A percentile compares a stretch with the other conserved stretches of the same genome.
phyloP scores from a whole-genome alignment of 352 stramenopile species.

The Phytophthora sp. region DNA sequence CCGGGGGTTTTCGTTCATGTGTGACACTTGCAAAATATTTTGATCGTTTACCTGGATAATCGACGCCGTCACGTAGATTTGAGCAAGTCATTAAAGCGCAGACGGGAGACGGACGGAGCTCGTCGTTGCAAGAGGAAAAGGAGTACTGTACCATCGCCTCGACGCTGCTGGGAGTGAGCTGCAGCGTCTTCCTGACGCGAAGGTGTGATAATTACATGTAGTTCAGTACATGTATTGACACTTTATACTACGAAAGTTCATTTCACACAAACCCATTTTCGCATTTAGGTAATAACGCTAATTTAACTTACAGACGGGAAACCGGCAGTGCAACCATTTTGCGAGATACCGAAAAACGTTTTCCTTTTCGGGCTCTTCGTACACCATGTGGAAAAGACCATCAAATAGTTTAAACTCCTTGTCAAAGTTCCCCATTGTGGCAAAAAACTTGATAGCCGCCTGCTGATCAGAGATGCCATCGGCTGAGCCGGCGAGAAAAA shows the following conservation, averaged over 20 bases:
- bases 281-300: no score
- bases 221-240: no score
- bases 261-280: slow-evolving; percentile 12
- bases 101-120: neutral
- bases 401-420: slow-evolving; percentile 70
- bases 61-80: no score
- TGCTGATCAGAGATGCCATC: slow-evolving; percentile 55
- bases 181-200: no score
- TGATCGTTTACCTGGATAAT: neutral
- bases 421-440: slow-evolving; percentile 52
- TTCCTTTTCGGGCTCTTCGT: slow-evolving; percentile 61
- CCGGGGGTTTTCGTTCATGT: slow-evolving; percentile 27
- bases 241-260: no score
- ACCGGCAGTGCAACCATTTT: slow-evolving; percentile 45
- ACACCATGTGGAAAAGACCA: slow-evolving; percentile 62
- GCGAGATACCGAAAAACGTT: slow-evolving; percentile 50
- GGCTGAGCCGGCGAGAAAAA: slow-evolving; percentile 50
- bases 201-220: no score
- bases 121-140: slow-evolving; percentile 12
- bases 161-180: no score
- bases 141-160: no score
- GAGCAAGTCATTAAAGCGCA: slow-evolving; percentile 2
- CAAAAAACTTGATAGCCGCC: slow-evolving; percentile 51
- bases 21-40: neutral
- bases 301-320: slow-evolving; percentile 23